Percentiles rank a stretch among this genome's conserved stretches.
Evolutionary conservation across 495 filamentous ascomycete species (phyloP).

Genomic region (Lasiosphaeriaceae sp.): DNA sequence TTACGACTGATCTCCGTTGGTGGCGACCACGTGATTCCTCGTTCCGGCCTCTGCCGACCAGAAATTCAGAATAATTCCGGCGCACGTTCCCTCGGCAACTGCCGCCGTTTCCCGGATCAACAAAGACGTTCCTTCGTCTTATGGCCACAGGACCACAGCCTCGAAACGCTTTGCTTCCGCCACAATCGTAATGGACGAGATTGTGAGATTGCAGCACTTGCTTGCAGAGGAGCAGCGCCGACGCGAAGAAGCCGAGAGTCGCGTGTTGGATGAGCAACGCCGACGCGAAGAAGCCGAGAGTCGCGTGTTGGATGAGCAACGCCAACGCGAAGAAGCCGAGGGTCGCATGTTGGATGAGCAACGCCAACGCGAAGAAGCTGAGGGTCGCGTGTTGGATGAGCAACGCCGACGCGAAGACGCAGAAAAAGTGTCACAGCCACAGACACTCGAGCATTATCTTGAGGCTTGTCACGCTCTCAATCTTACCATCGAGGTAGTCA

Average conservation of each 20-base stretch:
- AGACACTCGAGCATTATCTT: slow-evolving; percentile 27
- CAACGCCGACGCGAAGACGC: slow-evolving; percentile 26
- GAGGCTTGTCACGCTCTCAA: slow-evolving; percentile 29
- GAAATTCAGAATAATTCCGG: too few species aligned
- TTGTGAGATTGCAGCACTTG: too few species aligned
- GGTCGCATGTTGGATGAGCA: slow-evolving; percentile 12
- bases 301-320: too few species aligned
- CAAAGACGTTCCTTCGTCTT: too few species aligned
- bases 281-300: slow-evolving; percentile 26
- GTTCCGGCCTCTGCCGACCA: too few species aligned
- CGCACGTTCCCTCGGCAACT: too few species aligned
- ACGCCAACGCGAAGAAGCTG: slow-evolving; percentile 17
- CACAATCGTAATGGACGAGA: too few species aligned
- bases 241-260: slow-evolving; percentile 15
- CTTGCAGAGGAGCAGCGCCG: slow-evolving; percentile 22
- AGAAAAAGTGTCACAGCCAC: slow-evolving; percentile 22
- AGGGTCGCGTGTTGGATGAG: slow-evolving; percentile 11
- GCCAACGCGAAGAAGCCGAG: background rate
- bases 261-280: slow-evolving; percentile 18
- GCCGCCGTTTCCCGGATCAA: too few species aligned
- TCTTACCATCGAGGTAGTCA: slow-evolving; percentile 30
- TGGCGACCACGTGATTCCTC: too few species aligned
- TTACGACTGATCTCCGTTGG: too few species aligned
- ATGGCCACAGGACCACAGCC: too few species aligned
- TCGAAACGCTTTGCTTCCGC: too few species aligned